A percentile compares a stretch with the other conserved stretches of the same genome.
phyloP scores from a whole-genome alignment of 768 basidiomycete species.

The Suillus subluteus region DNA sequence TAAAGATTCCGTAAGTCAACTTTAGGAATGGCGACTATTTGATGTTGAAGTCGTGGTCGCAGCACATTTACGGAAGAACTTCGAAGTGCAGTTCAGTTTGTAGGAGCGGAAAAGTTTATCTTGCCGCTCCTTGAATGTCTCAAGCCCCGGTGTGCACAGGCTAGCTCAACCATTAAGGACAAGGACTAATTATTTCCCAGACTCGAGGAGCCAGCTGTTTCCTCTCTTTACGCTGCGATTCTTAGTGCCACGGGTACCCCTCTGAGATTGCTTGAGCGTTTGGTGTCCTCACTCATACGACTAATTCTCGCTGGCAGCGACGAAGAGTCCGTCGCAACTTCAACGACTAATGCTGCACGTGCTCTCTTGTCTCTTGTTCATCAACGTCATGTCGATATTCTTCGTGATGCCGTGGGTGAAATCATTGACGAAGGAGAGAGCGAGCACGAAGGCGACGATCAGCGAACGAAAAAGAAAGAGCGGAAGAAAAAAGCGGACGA shows the following conservation, averaged over 20 bases:
- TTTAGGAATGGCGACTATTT: conserved; percentile 1
- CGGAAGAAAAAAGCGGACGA: conserved; percentile 52
- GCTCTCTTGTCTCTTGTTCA: conserved; percentile 59
- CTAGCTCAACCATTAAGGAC: too few relatives aligned
- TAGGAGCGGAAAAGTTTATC: conserved; percentile 61
- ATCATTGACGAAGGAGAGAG: conserved; percentile 31
- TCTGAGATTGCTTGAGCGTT: conserved; percentile 22
- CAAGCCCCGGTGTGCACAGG: conserved; percentile 41
- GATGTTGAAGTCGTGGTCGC: conserved; percentile 3
- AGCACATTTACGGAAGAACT: conserved; percentile 56
- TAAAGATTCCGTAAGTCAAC: conserved; percentile 48
- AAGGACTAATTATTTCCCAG: conserved; percentile 22
- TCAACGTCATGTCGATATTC: conserved; percentile 61
- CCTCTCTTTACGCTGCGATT: conserved; percentile 33
- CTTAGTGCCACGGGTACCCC: conserved; percentile 32
- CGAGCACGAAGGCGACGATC: conserved; percentile 24
- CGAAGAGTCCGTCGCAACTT: conserved; percentile 2
- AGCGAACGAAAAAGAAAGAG: conserved; percentile 25
- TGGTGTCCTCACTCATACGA: conserved; percentile 27
- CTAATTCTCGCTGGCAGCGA: conserved; percentile 18
- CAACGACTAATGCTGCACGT: conserved; percentile 21
- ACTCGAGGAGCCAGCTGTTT: conserved; percentile 33
- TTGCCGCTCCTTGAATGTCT: conserved; percentile 52
- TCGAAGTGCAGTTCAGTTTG: conserved; percentile 45
- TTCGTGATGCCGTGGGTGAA: conserved; percentile 47